Conservation (phyloP, 495 filamentous ascomycete species). For the Jackrogersella minutella region DNA sequence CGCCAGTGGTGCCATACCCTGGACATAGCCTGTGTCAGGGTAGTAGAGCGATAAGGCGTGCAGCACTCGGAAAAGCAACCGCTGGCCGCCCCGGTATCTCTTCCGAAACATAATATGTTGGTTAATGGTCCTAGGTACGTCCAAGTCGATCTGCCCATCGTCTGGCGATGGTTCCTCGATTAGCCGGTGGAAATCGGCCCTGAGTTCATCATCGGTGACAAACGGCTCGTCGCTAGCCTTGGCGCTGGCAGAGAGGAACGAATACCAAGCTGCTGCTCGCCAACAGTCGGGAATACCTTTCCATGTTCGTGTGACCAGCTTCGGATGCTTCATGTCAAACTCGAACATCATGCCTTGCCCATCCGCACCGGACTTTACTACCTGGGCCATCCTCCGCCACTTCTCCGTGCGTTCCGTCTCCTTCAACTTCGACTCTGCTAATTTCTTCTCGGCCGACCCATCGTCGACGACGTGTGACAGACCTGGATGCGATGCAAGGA, state of each 20-base stretch:
- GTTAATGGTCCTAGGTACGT: constrained; percentile 94
- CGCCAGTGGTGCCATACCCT: constrained; percentile 95
- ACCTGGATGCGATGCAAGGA: constrained; percentile 81
- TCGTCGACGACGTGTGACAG: constrained; percentile 68
- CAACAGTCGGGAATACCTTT: constrained; percentile 98
- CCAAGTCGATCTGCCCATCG: constrained; percentile 96
- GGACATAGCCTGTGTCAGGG: constrained; percentile 92
- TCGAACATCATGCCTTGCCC: constrained; percentile 90
- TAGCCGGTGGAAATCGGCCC: constrained; percentile 71
- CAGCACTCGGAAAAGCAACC: constrained; percentile 90
- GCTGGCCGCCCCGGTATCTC: constrained; percentile 89
- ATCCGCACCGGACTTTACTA: constrained; percentile 58
- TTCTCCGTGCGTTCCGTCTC: constrained; percentile 90
- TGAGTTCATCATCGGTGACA: constrained; percentile 74
- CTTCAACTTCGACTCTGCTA: constrained; percentile 72
- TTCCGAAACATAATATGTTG: constrained; percentile 97
- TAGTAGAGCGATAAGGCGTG: constrained; percentile 92
- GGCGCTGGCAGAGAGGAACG: constrained; percentile 88
- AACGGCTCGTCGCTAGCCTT: constrained; percentile 63
- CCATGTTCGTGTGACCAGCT: constrained; percentile 91
- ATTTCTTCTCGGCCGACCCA: constrained; percentile 63
- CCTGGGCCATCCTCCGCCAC: constrained; percentile 94
- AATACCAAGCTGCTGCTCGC: constrained; percentile 92
- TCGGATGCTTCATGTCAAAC: constrained; percentile 84
- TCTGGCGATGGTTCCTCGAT: constrained; percentile 80